phyloP scores from a whole-genome alignment of 179 eudicot genomes.

The Pouteria campechiana region DNA sequence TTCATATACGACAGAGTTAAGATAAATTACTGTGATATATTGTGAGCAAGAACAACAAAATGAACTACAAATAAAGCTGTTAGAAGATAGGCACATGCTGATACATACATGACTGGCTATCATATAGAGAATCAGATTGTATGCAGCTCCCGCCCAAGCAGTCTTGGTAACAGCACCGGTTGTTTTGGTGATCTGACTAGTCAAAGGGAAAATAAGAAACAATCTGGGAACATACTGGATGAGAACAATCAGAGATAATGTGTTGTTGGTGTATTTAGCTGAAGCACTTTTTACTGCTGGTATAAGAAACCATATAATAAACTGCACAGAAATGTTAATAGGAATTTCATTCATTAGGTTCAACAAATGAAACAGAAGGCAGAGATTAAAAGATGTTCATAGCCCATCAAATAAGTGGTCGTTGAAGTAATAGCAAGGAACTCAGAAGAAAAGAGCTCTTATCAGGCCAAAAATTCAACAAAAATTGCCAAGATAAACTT shows the following conservation, averaged over 20 bases:
- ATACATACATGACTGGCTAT: slow-evolving; percentile 60
- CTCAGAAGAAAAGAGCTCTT: no score
- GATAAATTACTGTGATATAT: neutral
- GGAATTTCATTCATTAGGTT: no score
- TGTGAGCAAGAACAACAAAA: no score
- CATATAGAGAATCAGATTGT: slow-evolving; percentile 46
- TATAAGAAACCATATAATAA: slow-evolving; percentile 24
- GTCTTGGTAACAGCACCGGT: slow-evolving; percentile 52
- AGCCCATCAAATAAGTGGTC: no score
- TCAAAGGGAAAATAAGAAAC: slow-evolving; percentile 3
- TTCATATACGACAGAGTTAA: neutral
- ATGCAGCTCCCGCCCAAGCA: slow-evolving; percentile 61
- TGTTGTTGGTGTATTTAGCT: slow-evolving; percentile 13
- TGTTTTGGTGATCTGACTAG: slow-evolving; percentile 35
- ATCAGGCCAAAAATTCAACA: no score
- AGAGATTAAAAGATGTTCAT: no score
- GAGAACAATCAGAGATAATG: neutral
- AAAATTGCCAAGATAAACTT: no score
- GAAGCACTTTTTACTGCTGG: slow-evolving; percentile 16
- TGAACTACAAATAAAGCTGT: no score
- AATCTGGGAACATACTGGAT: neutral
- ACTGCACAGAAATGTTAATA: no score
- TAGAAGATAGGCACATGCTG: no score
- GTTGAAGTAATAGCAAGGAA: no score
- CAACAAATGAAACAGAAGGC: no score